Evolutionary conservation across 257 asterid species (phyloP).

Genomic region (Thymus quinquecostatus): DNA sequence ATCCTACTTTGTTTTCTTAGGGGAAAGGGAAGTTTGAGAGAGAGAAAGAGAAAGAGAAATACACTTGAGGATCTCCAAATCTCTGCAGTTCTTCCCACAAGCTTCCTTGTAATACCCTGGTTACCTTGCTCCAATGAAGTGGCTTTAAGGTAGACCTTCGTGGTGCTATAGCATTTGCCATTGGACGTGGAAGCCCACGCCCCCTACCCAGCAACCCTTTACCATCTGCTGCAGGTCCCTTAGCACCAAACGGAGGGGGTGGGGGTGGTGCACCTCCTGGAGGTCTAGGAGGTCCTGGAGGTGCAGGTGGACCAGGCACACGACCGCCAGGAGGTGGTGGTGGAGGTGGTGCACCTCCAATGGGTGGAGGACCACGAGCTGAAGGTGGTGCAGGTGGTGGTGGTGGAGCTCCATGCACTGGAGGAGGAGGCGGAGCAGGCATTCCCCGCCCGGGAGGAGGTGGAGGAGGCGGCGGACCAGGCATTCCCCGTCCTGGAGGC

Average conservation of each 20-base stretch:
- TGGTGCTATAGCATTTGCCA: conserved; percentile 51
- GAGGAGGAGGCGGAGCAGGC: conserved; percentile 31
- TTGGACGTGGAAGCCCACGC: conserved; percentile 69
- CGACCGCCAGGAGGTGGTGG: conserved; percentile 60
- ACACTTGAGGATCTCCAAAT: conserved; percentile 88
- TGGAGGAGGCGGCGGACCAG: conserved; percentile 41
- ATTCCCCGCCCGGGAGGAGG: background rate
- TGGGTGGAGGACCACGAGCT: conserved; percentile 43
- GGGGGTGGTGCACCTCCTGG: conserved; percentile 65
- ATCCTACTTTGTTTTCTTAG: background rate
- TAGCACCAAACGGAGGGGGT: conserved; percentile 72
- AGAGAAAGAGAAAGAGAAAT: conserved; percentile 43
- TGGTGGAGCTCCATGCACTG: conserved; percentile 26
- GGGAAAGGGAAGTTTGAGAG: conserved; percentile 10
- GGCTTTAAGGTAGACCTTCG: conserved; percentile 90
- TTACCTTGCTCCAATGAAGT: conserved; percentile 98
- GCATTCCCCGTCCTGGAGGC: conserved; percentile 21
- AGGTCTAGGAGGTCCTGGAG: conserved; percentile 59
- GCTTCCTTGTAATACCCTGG: conserved; percentile 97
- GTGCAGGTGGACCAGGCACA: conserved; percentile 56
- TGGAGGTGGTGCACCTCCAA: conserved; percentile 54
- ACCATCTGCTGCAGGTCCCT: conserved; percentile 67
- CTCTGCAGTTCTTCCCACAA: conserved; percentile 98
- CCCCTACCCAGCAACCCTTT: conserved; percentile 76
- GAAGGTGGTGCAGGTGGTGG: conserved; percentile 7